Evolutionary conservation across 371 early-diverging fungal species (phyloP).

Genomic region (Apophysomyces variabilis): DNA sequence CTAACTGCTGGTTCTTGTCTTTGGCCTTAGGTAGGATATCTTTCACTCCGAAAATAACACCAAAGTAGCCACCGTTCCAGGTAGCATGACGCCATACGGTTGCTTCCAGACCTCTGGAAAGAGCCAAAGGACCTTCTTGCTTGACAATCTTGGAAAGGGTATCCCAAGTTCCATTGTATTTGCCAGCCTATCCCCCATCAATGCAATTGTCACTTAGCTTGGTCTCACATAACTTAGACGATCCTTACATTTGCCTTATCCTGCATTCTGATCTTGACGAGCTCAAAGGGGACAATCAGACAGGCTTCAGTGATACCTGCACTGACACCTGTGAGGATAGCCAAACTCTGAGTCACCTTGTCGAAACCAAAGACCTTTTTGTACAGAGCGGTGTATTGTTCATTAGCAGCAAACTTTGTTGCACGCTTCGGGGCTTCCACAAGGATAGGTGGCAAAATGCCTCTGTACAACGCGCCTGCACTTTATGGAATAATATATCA

Average conservation of each 20-base stretch:
- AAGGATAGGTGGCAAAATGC: slow-evolving; percentile 95
- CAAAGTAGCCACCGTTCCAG: slow-evolving; percentile 95
- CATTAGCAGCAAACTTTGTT: slow-evolving; percentile 96
- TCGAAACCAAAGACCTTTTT: slow-evolving; percentile 71
- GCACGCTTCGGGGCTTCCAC: slow-evolving; percentile 99
- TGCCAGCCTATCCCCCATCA: slow-evolving; percentile 57
- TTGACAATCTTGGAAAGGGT: slow-evolving; percentile 74
- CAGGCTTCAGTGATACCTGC: slow-evolving; percentile 95
- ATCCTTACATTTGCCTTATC: slow-evolving; percentile 73
- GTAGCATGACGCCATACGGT: slow-evolving; percentile 94
- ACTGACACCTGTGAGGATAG: slow-evolving; percentile 90
- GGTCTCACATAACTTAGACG: not conserved
- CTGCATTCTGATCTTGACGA: slow-evolving; percentile 95
- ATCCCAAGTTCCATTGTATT: slow-evolving; percentile 79
- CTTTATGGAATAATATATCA: slow-evolving; percentile 30
- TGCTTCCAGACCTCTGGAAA: slow-evolving; percentile 93
- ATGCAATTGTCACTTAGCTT: not conserved
- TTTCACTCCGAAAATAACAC: slow-evolving; percentile 83
- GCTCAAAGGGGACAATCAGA: slow-evolving; percentile 90
- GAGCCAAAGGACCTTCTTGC: slow-evolving; percentile 81
- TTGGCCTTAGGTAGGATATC: slow-evolving; percentile 81
- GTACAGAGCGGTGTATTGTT: slow-evolving; percentile 80
- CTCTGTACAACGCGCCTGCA: slow-evolving; percentile 85
- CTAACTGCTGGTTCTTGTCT: slow-evolving; percentile 77
- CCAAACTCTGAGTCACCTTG: slow-evolving; percentile 74